phyloP scores from a whole-genome alignment of 768 basidiomycete genomes.

The Neoboletus brunneissimus region DNA sequence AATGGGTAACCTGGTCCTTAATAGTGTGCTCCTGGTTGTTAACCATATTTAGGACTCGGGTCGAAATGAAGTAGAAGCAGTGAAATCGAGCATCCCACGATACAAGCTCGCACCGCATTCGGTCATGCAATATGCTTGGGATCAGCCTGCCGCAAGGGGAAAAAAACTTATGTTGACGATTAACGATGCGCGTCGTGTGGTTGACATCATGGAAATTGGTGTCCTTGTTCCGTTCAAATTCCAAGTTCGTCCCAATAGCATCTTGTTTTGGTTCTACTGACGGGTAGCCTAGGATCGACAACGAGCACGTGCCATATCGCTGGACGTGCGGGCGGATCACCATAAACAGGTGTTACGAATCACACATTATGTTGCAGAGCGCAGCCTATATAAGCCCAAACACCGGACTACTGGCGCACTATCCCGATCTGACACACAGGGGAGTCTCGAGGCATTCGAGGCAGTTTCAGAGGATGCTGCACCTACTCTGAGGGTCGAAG shows the following conservation, averaged over 20 bases:
- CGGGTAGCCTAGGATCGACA: conserved; percentile 44
- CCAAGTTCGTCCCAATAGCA: conserved; percentile 43
- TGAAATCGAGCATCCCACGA: conserved; percentile 36
- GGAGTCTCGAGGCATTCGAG: conserved; percentile 76
- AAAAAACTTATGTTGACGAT: conserved; percentile 73
- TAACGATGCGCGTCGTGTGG: conserved; percentile 56
- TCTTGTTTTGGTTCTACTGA: conserved; percentile 1
- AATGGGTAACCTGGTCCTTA: conserved; percentile 52
- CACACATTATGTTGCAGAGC: conserved; percentile 80
- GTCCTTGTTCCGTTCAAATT: conserved; percentile 88
- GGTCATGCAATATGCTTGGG: conserved; percentile 82
- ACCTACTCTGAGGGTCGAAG: conserved; percentile 59
- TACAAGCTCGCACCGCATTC: conserved; percentile 62
- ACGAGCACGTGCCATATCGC: conserved; percentile 65
- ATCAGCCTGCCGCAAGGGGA: conserved; percentile 78
- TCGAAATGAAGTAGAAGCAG: conserved; percentile 37
- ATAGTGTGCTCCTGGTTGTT: conserved; percentile 6
- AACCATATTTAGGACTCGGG: conserved; percentile 42
- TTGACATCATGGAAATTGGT: conserved; percentile 97
- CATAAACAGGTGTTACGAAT: conserved; percentile 82
- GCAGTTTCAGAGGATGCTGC: conserved; percentile 73
- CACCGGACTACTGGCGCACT: conserved; percentile 44
- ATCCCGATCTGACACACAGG: conserved; percentile 65
- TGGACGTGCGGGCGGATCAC: conserved; percentile 91
- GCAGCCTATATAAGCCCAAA: conserved; percentile 84